These are phyloP conservation scores for Hippophae gyantsensis DNA, from an alignment of 306 rosid genomes.

Conservation along the genomic window DNA sequence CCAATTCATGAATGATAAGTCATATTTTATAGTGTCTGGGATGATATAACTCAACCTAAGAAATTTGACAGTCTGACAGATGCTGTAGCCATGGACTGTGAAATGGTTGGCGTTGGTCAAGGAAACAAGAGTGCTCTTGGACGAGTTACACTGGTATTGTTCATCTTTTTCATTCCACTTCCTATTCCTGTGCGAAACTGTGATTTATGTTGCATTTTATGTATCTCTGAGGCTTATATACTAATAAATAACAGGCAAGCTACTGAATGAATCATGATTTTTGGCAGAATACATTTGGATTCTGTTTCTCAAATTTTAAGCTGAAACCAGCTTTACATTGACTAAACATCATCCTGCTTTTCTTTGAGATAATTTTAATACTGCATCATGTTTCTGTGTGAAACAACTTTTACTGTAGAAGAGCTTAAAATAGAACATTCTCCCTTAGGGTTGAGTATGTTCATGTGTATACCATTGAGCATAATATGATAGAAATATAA, in stretches of 20 bases:
- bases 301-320: too few relatives aligned
- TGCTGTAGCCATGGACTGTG: conserved; percentile 88
- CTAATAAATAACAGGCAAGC: not conserved
- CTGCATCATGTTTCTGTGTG: too few relatives aligned
- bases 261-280: not conserved
- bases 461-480: too few relatives aligned
- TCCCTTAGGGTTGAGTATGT: too few relatives aligned
- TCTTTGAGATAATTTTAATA: too few relatives aligned
- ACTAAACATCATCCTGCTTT: too few relatives aligned
- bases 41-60: conserved; percentile 15
- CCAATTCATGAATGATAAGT: too few relatives aligned
- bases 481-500: too few relatives aligned
- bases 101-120: conserved; percentile 92
- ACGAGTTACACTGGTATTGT: conserved; percentile 69
- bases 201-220: conserved; percentile 1
- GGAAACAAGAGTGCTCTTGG: conserved; percentile 95
- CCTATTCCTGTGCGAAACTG: conserved; percentile 1
- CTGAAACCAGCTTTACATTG: too few relatives aligned
- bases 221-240: not conserved
- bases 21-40: not conserved
- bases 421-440: too few relatives aligned
- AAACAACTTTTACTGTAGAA: too few relatives aligned
- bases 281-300: not conserved
- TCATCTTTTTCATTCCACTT: conserved; percentile 18
- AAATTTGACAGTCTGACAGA: conserved; percentile 75